Evolutionary conservation across 768 basidiomycete species (phyloP).

Genomic region (Zangia roseola): DNA sequence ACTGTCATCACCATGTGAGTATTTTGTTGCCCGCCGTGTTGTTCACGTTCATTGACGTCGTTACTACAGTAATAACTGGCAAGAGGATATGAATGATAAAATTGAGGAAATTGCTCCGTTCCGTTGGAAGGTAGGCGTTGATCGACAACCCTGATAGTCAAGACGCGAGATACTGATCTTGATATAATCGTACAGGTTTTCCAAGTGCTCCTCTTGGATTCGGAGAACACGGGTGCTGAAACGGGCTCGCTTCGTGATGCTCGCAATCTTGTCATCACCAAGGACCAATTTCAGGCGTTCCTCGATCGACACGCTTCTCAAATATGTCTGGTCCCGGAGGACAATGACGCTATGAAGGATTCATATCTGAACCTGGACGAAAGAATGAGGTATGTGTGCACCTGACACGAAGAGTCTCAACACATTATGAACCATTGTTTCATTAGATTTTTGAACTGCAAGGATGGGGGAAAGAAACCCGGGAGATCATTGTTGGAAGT

Average conservation of each 20-base stretch:
- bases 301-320: constrained; percentile 33
- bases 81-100: constrained; percentile 41
- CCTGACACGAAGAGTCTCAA: no score
- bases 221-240: constrained; percentile 35
- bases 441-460: constrained; percentile 34
- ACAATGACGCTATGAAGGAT: constrained; percentile 39
- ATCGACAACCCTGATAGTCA: neutral
- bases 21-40: no score
- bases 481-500: constrained; percentile 30
- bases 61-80: constrained; percentile 32
- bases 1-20: constrained; percentile 31
- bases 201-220: constrained; percentile 36
- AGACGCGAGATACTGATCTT: constrained; percentile 6
- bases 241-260: constrained; percentile 35
- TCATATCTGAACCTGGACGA: constrained; percentile 41
- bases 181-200: constrained; percentile 28
- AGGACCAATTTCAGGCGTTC: constrained; percentile 36
- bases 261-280: constrained; percentile 33
- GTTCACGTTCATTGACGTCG: no score
- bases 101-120: constrained; percentile 34
- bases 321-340: constrained; percentile 35
- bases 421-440: no score
- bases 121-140: constrained; percentile 38
- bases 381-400: constrained; percentile 37
- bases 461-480: constrained; percentile 32